A percentile compares a stretch with the other conserved stretches of the same genome.
phyloP scores from a whole-genome alignment of 108 stramenopile species.

The Cyclotella atomus region DNA sequence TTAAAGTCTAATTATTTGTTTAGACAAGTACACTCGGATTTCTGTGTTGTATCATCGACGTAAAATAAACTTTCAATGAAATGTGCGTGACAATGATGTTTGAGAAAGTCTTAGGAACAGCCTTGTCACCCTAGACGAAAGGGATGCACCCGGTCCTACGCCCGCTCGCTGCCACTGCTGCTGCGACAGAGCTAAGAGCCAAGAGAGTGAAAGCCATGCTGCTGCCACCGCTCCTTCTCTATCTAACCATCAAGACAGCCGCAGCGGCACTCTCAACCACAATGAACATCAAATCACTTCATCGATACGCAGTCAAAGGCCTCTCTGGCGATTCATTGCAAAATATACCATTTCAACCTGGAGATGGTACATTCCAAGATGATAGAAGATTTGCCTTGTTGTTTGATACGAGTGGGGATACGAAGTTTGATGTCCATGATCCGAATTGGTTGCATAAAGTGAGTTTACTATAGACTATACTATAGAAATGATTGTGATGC shows the following conservation, averaged over 20 bases:
- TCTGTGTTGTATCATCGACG: too few relatives aligned
- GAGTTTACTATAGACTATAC: too few relatives aligned
- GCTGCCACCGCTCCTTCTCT: not conserved
- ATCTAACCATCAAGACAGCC: not conserved
- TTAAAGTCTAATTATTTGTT: too few relatives aligned
- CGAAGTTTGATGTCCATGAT: slow-evolving; percentile 22
- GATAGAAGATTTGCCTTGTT: slow-evolving; percentile 69
- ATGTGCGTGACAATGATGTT: too few relatives aligned
- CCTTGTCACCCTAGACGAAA: too few relatives aligned
- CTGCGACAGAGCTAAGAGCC: too few relatives aligned
- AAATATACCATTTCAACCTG: slow-evolving; percentile 21
- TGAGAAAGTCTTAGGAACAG: too few relatives aligned
- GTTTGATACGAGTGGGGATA: slow-evolving; percentile 6
- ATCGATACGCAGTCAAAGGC: slow-evolving; percentile 71
- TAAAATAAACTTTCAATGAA: too few relatives aligned
- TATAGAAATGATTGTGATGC: too few relatives aligned
- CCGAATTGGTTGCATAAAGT: slow-evolving; percentile 66
- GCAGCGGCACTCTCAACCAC: not conserved
- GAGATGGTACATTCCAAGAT: slow-evolving; percentile 65
- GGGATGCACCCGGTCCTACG: too few relatives aligned
- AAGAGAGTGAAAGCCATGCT: not conserved
- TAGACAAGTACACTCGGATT: too few relatives aligned
- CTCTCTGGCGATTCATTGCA: slow-evolving; percentile 44
- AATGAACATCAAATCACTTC: slow-evolving; percentile 44
- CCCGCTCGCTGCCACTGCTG: too few relatives aligned